phyloP scores from a whole-genome alignment of 140 eudicot species.

The Stevia rebaudiana region DNA sequence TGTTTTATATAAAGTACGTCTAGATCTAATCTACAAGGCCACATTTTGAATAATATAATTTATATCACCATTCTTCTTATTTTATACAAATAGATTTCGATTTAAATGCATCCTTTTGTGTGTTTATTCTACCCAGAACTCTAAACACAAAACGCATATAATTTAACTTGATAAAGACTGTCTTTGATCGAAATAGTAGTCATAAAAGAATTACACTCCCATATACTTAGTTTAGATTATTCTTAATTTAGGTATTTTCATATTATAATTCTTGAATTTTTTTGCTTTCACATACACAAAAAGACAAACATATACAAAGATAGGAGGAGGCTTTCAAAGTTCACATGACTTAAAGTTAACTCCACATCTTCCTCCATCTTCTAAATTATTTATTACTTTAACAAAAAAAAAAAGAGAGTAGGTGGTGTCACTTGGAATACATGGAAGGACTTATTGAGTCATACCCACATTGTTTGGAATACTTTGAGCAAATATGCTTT shows the following conservation, averaged over 20 bases:
- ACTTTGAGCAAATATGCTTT: slow-evolving; percentile 42
- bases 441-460: slow-evolving; percentile 64
- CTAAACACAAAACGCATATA: slow-evolving; percentile 9
- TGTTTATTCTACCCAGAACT: background rate
- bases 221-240: background rate
- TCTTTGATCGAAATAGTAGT: background rate
- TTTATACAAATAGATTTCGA: slow-evolving; percentile 4
- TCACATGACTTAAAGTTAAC: slow-evolving; percentile 76
- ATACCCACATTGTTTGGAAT: slow-evolving; percentile 75
- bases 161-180: background rate
- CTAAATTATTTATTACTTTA: slow-evolving; percentile 8
- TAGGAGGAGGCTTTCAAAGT: slow-evolving; percentile 15
- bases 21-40: slow-evolving; percentile 25
- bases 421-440: slow-evolving; percentile 70
- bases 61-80: background rate
- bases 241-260: background rate
- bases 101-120: background rate
- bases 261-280: background rate
- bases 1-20: slow-evolving; percentile 13
- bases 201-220: background rate
- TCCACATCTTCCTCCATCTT: slow-evolving; percentile 55
- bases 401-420: slow-evolving; percentile 21
- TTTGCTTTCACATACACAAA: slow-evolving; percentile 1
- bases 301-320: background rate
- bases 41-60: slow-evolving; percentile 21